A percentile compares a stretch with the other conserved stretches of the same genome.
phyloP scores from a whole-genome alignment of 148 eudicot genomes.

The Linanthus parryae region DNA sequence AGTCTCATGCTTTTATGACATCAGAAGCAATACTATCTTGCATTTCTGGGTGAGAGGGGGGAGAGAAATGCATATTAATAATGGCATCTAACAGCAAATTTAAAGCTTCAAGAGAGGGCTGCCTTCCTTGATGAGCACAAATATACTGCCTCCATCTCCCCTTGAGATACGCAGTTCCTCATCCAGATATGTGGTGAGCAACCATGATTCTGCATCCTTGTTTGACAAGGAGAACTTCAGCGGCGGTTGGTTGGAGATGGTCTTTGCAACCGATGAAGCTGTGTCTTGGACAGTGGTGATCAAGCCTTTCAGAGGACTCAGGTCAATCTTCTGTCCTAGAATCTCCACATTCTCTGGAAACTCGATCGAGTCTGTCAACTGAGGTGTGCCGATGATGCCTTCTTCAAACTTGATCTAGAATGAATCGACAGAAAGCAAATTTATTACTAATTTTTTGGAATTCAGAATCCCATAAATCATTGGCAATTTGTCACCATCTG shows the following conservation, averaged over 20 bases:
- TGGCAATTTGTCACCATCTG: too few species aligned
- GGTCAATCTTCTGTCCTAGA: constrained; percentile 76
- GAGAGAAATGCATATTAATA: too few species aligned
- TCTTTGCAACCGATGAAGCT: constrained; percentile 73
- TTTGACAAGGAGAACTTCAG: constrained; percentile 57
- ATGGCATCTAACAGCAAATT: too few species aligned
- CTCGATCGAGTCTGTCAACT: constrained; percentile 65
- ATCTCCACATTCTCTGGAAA: constrained; percentile 76
- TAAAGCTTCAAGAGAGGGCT: constrained; percentile 47
- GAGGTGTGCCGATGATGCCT: constrained; percentile 87
- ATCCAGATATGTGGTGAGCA: constrained; percentile 87
- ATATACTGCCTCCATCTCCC: constrained; percentile 76
- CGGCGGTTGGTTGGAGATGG: constrained; percentile 76
- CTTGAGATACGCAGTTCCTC: constrained; percentile 82
- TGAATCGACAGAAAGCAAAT: neutral
- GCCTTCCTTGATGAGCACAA: constrained; percentile 83
- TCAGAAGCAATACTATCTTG: too few species aligned
- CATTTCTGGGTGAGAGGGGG: too few species aligned
- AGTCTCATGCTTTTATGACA: too few species aligned
- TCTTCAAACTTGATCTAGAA: constrained; percentile 72
- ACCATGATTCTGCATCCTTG: constrained; percentile 61
- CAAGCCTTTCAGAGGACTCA: constrained; percentile 66
- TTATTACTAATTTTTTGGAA: too few species aligned
- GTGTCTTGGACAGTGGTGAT: constrained; percentile 68
- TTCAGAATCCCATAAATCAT: too few species aligned